Base-by-base conservation (phyloP, 345 rosid genomes). In the Eucalyptus globulus region DNA sequence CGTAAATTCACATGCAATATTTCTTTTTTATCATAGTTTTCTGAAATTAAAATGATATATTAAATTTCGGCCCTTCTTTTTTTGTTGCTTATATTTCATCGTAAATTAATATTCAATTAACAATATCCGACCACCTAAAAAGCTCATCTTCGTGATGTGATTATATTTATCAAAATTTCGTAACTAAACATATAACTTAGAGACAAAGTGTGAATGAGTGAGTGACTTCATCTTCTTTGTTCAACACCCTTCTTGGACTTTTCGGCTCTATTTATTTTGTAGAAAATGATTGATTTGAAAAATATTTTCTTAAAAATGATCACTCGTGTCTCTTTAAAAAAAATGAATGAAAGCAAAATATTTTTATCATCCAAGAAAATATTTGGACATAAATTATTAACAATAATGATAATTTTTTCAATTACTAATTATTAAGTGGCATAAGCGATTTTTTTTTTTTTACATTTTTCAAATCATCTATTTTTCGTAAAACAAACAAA, bases 401-500 rank as follows among this genome's bases (percentile, higher is more conserved):
- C 22, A 51, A 51, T 51, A 17, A 51, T 51, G 22, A 51, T 51
- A 16, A 3, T 51, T 51, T 51, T 51, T 51, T 51, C 54, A 0
- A 51, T 51, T 51, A 17, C 4, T 7, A 51, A 51, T 51, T 51
- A 51, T 16, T 51, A 51, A 51, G 22, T 51, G 54, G 22, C 22
- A 51, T 51, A 51, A 6, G 9, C 54, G 9, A 51, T 51, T 16
- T 6, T 51, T 51, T 51, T 51, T 51, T 51, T 51, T 16, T 51
- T 51, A 17, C 54, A 51, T 51, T 51, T 51, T 51, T 51, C 9
- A 51, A 51, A 51, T 51, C 3, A 51, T 51, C 1, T 1, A 51
- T 51, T 16, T 51, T 51, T 16, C 2, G 1, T 0, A 51, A 50
- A 51, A 3, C 54, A 51, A 21, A 54, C 2, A 0, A 9, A 8